Evolutionary conservation across 2,329 filamentous ascomycete genomes (phyloP), one percentile per base, ranked within the genome.

Genomic region (Thermomyces lanuginosus): DNA sequence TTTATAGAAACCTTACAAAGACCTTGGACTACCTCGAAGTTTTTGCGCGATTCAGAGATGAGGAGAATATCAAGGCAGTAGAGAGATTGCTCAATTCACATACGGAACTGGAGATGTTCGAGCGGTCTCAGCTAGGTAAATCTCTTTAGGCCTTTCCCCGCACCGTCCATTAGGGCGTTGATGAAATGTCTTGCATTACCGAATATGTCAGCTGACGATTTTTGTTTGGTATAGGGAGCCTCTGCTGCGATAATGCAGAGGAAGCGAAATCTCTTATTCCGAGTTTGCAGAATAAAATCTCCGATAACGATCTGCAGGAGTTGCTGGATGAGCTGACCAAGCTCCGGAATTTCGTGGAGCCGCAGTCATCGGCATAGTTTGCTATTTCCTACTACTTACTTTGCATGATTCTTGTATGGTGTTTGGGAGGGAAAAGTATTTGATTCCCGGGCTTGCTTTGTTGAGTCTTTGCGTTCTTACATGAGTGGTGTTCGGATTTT

Each of bases 181-280:
- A 18, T 27, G 30, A 13, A n/a, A n/a, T n/a, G n/a, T n/a, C n/a
- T n/a, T n/a, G n/a, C n/a, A n/a, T n/a, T n/a, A n/a, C n/a, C n/a
- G n/a, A n/a, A n/a, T n/a, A n/a, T n/a, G n/a, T n/a, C n/a, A n/a
- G n/a, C n/a, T n/a, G n/a, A n/a, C n/a, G n/a, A n/a, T n/a, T n/a
- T n/a, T n/a, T n/a, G n/a, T n/a, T n/a, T 27, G 41, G 46, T 30
- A 40, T 45, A 91, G 84, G 83, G 17, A 92, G 81, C 16, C 63
- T 98, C 20, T 92, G 83, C 55, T 92, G 84, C 49, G 84, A 92
- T 44, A 77, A 74, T 22, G 77, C 82, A 32, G 89, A 98, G 48
- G 91, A 98, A 58, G 89, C 89, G 34, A 93, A 92, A 60, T 92
- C 82, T 6, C 66, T 98, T 32, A 92, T 98, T 36, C 91, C 89